Evolutionary conservation across 495 filamentous ascomycete species (phyloP).

Genomic region (Penicillium argentinense): DNA sequence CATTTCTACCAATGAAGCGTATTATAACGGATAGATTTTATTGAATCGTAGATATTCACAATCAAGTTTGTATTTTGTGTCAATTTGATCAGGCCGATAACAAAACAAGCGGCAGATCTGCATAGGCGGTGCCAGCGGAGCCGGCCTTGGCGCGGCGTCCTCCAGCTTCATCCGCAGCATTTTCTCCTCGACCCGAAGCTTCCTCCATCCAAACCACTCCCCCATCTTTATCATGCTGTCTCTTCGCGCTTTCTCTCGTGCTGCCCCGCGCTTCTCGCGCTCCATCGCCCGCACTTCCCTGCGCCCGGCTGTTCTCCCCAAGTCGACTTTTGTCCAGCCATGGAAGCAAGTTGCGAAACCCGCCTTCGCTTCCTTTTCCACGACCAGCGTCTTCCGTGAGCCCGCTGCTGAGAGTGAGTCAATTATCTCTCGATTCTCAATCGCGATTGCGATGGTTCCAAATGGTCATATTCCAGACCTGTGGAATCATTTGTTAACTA

Average conservation of each 20-base stretch:
- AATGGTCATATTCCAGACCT: neutral
- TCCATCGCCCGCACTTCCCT: conserved; percentile 49
- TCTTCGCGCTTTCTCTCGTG: conserved; percentile 67
- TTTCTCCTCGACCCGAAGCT: conserved; percentile 19
- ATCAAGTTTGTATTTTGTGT: too few relatives aligned
- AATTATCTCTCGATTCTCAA: neutral
- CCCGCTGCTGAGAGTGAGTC: conserved; percentile 59
- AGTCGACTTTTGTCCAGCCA: conserved; percentile 46
- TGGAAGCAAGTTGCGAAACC: conserved; percentile 53
- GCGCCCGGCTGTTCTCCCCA: conserved; percentile 49
- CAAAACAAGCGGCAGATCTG: conserved; percentile 18
- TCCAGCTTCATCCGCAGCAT: conserved; percentile 21
- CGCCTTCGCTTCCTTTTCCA: conserved; percentile 71
- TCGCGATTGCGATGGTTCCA: neutral
- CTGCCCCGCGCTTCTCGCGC: conserved; percentile 68
- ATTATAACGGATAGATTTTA: too few relatives aligned
- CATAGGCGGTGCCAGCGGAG: conserved; percentile 16
- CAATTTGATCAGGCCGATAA: too few relatives aligned
- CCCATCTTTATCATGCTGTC: conserved; percentile 66
- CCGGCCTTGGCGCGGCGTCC: conserved; percentile 31
- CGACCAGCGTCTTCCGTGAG: conserved; percentile 56
- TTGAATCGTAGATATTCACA: too few relatives aligned
- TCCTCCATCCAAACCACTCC: conserved; percentile 18
- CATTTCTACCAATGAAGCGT: neutral
- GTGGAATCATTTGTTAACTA: conserved; percentile 9